Conservation (phyloP, 139 green algal genomes). For the Tetratostichococcus sp. region DNA sequence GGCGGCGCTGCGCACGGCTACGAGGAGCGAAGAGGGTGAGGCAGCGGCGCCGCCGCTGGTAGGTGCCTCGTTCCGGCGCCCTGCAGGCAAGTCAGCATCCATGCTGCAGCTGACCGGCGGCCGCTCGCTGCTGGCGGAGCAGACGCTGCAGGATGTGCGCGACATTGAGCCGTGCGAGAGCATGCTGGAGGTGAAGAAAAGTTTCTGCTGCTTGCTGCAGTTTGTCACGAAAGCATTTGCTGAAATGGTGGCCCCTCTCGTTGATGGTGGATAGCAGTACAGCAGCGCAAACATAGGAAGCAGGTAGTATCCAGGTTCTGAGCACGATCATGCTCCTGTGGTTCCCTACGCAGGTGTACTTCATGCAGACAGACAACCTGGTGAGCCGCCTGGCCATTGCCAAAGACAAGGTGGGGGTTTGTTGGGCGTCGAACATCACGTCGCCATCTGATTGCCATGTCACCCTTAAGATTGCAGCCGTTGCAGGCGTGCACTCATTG, state of each 20-base stretch:
- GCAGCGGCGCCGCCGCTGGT: background rate
- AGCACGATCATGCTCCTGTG: too few species aligned
- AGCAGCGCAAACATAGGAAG: too few species aligned
- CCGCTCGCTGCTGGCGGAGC: slow-evolving; percentile 16
- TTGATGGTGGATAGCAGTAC: too few species aligned
- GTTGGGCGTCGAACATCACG: too few species aligned
- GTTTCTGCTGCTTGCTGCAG: background rate
- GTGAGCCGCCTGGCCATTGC: slow-evolving; percentile 17
- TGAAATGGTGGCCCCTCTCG: too few species aligned
- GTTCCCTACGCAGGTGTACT: background rate
- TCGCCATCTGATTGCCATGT: too few species aligned
- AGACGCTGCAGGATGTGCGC: slow-evolving; percentile 37
- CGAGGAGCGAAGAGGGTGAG: too few species aligned
- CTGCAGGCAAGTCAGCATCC: background rate
- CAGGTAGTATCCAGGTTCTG: too few species aligned
- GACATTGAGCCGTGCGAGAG: background rate
- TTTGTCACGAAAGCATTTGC: too few species aligned
- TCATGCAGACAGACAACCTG: slow-evolving; percentile 15
- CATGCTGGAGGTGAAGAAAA: background rate
- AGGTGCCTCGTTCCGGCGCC: too few species aligned
- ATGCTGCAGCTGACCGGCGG: background rate
- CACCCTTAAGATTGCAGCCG: too few species aligned
- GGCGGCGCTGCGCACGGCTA: background rate
- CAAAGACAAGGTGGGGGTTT: slow-evolving; percentile 4
- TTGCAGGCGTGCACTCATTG: too few species aligned